These are phyloP conservation scores for Nakaseomyces glabratus DNA, from an alignment of 1,139 yeast genomes.

Conservation along the genomic window DNA sequence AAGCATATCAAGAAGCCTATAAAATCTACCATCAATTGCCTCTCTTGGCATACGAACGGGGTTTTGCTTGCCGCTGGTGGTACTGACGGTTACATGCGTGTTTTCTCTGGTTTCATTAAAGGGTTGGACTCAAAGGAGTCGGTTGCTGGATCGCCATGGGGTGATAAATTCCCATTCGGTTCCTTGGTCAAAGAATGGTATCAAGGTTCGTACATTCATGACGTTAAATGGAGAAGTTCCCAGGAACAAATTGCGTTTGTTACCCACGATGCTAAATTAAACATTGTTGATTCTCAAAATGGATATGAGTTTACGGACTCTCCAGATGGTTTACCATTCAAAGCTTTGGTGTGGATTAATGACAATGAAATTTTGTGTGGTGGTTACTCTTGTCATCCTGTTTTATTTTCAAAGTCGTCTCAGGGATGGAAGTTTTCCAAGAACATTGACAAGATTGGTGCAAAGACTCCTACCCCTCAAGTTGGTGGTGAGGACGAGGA, in stretches of 20 bases:
- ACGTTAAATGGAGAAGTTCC: conserved; percentile 67
- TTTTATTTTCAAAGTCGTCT: conserved; percentile 66
- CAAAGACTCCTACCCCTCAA: conserved; percentile 27
- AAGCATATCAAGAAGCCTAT: conserved; percentile 92
- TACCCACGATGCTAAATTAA: conserved; percentile 67
- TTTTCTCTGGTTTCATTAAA: conserved; percentile 86
- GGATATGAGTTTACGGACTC: conserved; percentile 65
- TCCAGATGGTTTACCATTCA: conserved; percentile 73
- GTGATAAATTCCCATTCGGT: conserved; percentile 90
- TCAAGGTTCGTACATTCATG: conserved; percentile 90
- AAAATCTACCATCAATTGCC: conserved; percentile 73
- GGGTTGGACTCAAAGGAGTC: conserved; percentile 80
- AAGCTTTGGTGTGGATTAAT: conserved; percentile 57
- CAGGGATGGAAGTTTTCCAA: conserved; percentile 59
- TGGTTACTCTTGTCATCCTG: conserved; percentile 89
- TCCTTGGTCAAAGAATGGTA: conserved; percentile 82
- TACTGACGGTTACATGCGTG: conserved; percentile 90
- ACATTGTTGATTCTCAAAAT: conserved; percentile 40
- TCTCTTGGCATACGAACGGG: conserved; percentile 93
- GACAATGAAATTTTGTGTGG: conserved; percentile 70
- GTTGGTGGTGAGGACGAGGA: conserved; percentile 45
- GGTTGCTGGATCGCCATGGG: conserved; percentile 69
- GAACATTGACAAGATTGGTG: conserved; percentile 53
- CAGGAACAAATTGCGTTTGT: conserved; percentile 76
- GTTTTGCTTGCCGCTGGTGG: conserved; percentile 87